Conservation (phyloP, 2,329 filamentous ascomycete genomes). For the Bipolaris zeicola region DNA sequence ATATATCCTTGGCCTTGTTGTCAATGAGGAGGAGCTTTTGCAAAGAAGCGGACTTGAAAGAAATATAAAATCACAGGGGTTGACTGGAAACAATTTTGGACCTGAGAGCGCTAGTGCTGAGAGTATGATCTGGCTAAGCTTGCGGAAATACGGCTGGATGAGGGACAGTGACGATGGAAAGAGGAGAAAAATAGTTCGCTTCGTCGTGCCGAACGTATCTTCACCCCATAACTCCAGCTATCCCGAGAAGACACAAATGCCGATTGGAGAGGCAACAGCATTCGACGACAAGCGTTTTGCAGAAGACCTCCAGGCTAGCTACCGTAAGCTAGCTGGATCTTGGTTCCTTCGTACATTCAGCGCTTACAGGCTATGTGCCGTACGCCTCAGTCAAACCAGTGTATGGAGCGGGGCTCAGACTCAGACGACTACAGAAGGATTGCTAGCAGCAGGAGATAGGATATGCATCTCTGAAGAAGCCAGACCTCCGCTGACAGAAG, state of each 20-base stretch:
- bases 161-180: neutral
- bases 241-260: neutral
- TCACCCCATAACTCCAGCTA: neutral
- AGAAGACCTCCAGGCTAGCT: constrained; percentile 16
- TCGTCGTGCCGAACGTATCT: constrained; percentile 21
- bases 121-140: constrained; percentile 24
- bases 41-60: constrained; percentile 24
- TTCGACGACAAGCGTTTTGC: constrained; percentile 41
- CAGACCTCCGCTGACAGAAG: constrained; percentile 45
- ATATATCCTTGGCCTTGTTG: constrained; percentile 27
- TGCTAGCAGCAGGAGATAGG: constrained; percentile 23
- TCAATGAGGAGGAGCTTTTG: constrained; percentile 20
- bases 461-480: neutral
- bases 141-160: constrained; percentile 6
- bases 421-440: constrained; percentile 1
- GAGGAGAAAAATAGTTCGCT: constrained; percentile 5
- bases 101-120: constrained; percentile 11
- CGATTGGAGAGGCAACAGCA: constrained; percentile 9
- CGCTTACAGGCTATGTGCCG: constrained; percentile 25
- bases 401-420: constrained; percentile 26
- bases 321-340: constrained; percentile 28
- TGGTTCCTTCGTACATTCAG: constrained; percentile 29
- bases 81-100: constrained; percentile 9
- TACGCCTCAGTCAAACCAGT: constrained; percentile 23
- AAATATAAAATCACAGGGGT: constrained; percentile 29